Percentiles rank a stretch among this genome's conserved stretches.
These are phyloP conservation scores for Tephrocybe sp. DNA, from an alignment of 768 basidiomycete species.

Conservation along the genomic window DNA sequence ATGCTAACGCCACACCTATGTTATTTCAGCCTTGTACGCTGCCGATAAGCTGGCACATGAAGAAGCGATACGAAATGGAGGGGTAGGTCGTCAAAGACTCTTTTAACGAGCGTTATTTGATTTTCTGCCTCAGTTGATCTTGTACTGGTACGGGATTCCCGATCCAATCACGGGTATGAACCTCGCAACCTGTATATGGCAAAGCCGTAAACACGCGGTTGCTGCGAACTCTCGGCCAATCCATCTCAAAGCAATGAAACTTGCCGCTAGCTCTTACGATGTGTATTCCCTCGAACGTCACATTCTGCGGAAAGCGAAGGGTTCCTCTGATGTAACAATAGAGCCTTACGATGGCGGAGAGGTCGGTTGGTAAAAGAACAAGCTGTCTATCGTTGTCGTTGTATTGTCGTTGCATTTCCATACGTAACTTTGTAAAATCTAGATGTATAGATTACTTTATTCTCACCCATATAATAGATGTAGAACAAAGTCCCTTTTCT, in stretches of 20 bases:
- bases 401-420: background rate
- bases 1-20: conserved; percentile 4
- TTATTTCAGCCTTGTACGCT: conserved; percentile 65
- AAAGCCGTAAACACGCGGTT: conserved; percentile 79
- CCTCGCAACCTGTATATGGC: conserved; percentile 96
- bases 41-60: conserved; percentile 89
- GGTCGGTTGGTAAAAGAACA: conserved; percentile 61
- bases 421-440: too few relatives aligned
- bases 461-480: too few relatives aligned
- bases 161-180: conserved; percentile 75
- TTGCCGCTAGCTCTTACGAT: conserved; percentile 77
- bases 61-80: conserved; percentile 86
- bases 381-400: conserved; percentile 11
- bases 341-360: conserved; percentile 60
- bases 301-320: conserved; percentile 62
- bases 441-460: too few relatives aligned
- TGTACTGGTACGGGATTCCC: conserved; percentile 95
- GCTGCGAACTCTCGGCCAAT: conserved; percentile 77
- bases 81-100: conserved; percentile 45
- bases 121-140: conserved; percentile 52
- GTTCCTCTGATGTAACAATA: conserved; percentile 54
- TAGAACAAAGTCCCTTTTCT: too few relatives aligned
- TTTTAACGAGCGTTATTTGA: conserved; percentile 5
- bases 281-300: conserved; percentile 77
- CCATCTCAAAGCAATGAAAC: conserved; percentile 80